Conservation (phyloP, 345 rosid species). For the Xanthoceras sorbifolium region DNA sequence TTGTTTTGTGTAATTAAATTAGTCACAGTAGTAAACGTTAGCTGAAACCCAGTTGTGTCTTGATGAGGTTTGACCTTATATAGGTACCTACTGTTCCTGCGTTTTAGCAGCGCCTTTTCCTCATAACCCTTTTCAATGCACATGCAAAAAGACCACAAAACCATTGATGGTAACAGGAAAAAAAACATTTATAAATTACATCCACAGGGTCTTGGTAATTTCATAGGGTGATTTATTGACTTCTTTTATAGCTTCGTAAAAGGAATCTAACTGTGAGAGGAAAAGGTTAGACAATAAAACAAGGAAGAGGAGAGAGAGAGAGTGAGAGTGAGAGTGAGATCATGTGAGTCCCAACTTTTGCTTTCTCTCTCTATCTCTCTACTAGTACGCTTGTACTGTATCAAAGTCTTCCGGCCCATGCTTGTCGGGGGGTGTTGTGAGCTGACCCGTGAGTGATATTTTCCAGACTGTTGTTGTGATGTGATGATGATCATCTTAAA, state of each 20-base stretch:
- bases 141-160: conserved; percentile 1
- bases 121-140: too few species aligned
- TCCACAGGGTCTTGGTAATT: conserved; percentile 19
- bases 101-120: neutral
- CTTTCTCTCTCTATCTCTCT: neutral
- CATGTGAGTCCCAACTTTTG: conserved; percentile 40
- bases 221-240: conserved; percentile 13
- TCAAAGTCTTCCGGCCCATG: conserved; percentile 28
- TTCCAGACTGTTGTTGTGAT: conserved; percentile 19
- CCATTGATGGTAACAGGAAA: neutral
- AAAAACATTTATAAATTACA: neutral
- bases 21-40: neutral
- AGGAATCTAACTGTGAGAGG: conserved; percentile 13
- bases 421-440: conserved; percentile 19
- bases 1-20: neutral
- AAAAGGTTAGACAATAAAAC: conserved; percentile 21
- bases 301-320: neutral
- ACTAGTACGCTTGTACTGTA: neutral
- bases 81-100: neutral
- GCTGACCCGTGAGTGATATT: conserved; percentile 21
- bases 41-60: conserved; percentile 1
- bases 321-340: conserved; percentile 17
- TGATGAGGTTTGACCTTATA: conserved; percentile 11
- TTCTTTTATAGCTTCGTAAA: conserved; percentile 15
- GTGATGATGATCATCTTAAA: conserved; percentile 9